Base-by-base conservation (phyloP, 495 filamentous ascomycete species). In the Aspergillus biplanus region DNA sequence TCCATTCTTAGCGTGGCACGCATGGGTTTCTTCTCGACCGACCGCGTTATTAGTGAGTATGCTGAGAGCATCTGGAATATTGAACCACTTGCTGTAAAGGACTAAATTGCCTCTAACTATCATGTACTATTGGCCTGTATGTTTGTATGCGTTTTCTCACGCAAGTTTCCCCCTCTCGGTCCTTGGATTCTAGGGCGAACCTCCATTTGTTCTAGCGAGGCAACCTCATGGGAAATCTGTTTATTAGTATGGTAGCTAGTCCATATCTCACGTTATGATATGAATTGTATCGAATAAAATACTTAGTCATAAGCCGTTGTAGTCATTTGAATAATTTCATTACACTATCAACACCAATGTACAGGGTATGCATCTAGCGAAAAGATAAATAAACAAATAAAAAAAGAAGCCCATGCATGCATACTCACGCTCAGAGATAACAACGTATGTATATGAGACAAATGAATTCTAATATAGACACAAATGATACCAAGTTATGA, bases 1-100 rank as follows among this genome's bases (percentile, higher is more conserved):
- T 89, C 84, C 63, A 97, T 99, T 68, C 89, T 85, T 39, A 91
- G 88, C 53, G 95, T 98, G 4, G 86, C 90, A 12, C 80, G 92
- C 16, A 98, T 99, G 95, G 95, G 95, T 11, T 98, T 98, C 84
- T 99, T 99, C 80, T 92, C 87, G 56, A 92, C 89, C 55, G 95
- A 99, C 75, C 83, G 95, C n/a, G 96, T 96, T 73, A 97, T 97
- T 66, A 90, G 92, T 69, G 96, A 99, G 84, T 99, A 99, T 78
- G 94, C 95, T 12, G 93, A 99, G 75, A 88, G 82, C 54, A 97
- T 99, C 70, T 99, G 95, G 94, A 98, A 97, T 66, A 75, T 96
- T 33, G 93, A 98, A 81, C 92, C 93, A 6, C 73, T 93, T 32
- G 69, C 49, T 16, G 69, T 79, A 12, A 67, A 69, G 61, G 71